These are phyloP conservation scores for Theobroma cacao DNA, from an alignment of 345 rosid genomes.

Conservation along the genomic window DNA sequence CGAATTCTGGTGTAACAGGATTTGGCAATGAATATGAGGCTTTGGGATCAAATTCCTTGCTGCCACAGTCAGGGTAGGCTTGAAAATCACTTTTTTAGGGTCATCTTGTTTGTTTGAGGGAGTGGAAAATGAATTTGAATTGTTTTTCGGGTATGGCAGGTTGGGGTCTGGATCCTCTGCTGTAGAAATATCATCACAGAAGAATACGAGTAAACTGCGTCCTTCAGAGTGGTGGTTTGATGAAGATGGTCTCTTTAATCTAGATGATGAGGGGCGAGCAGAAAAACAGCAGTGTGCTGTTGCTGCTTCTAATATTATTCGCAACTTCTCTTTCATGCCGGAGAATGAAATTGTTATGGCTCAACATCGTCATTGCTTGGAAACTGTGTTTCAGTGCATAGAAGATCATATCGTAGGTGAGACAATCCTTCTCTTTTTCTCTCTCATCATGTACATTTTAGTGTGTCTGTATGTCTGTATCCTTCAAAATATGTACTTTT, in stretches of 20 bases:
- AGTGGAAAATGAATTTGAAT: conserved; percentile 15
- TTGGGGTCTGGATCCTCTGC: conserved; percentile 37
- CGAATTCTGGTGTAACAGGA: conserved; percentile 65
- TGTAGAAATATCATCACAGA: conserved; percentile 41
- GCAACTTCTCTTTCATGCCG: conserved; percentile 98
- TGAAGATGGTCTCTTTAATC: conserved; percentile 89
- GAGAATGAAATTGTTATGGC: conserved; percentile 95
- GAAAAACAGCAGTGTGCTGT: conserved; percentile 93
- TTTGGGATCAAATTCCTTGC: conserved; percentile 42
- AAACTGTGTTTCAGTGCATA: conserved; percentile 90
- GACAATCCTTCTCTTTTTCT: conserved; percentile 3
- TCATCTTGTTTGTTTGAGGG: background rate
- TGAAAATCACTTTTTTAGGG: background rate
- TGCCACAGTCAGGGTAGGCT: conserved; percentile 48
- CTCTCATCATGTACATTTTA: background rate
- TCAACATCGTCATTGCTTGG: conserved; percentile 96
- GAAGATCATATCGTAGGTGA: conserved; percentile 74
- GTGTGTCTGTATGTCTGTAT: background rate
- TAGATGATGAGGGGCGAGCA: conserved; percentile 86
- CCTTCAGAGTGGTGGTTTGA: conserved; percentile 81
- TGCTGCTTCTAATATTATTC: conserved; percentile 88
- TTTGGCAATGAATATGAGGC: conserved; percentile 72
- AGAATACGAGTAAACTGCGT: conserved; percentile 45
- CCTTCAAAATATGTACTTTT: background rate
- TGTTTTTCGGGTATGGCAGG: conserved; percentile 33